These are phyloP conservation scores for Neocatenulostroma microsporum DNA, from an alignment of 2,329 filamentous ascomycete species.

Conservation along the genomic window DNA sequence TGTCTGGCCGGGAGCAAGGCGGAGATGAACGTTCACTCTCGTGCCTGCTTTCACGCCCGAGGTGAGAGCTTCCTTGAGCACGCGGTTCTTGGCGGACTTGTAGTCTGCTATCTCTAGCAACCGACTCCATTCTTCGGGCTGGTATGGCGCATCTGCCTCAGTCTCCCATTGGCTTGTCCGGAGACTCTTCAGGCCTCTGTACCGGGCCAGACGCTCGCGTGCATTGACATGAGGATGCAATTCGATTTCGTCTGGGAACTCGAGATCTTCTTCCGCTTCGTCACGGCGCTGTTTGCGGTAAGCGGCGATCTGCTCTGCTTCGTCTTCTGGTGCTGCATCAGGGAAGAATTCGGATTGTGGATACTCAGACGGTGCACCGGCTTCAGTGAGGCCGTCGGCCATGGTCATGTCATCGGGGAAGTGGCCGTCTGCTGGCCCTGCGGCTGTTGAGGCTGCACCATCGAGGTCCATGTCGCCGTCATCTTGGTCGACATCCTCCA, in stretches of 20 bases:
- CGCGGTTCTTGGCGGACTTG: conserved; percentile 68
- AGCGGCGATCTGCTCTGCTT: conserved; percentile 70
- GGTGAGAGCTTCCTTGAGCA: conserved; percentile 73
- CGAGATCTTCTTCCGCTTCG: conserved; percentile 80
- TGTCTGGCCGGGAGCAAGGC: conserved; percentile 38
- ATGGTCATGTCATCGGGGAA: conserved; percentile 39
- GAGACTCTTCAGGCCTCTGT: conserved; percentile 86
- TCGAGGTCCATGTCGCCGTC: conserved; percentile 45
- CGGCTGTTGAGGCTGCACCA: conserved; percentile 42
- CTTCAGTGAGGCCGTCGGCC: conserved; percentile 52
- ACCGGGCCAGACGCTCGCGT: conserved; percentile 74
- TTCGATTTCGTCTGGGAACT: conserved; percentile 97
- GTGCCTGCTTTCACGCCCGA: conserved; percentile 81
- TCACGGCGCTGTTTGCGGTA: conserved; percentile 71
- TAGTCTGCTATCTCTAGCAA: conserved; percentile 86
- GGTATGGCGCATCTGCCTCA: conserved; percentile 74
- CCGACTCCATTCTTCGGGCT: conserved; percentile 83
- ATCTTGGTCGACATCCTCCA: conserved; percentile 58
- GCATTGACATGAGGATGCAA: conserved; percentile 80
- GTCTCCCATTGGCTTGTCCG: conserved; percentile 83
- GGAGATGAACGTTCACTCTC: conserved; percentile 70
- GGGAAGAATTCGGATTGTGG: conserved; percentile 89
- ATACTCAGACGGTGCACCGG: conserved; percentile 72
- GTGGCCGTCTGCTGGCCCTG: conserved; percentile 70
- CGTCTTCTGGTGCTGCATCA: conserved; percentile 70